These are phyloP conservation scores for Xylaria sp. DNA, from an alignment of 2,329 filamentous ascomycete genomes.

Conservation along the genomic window DNA sequence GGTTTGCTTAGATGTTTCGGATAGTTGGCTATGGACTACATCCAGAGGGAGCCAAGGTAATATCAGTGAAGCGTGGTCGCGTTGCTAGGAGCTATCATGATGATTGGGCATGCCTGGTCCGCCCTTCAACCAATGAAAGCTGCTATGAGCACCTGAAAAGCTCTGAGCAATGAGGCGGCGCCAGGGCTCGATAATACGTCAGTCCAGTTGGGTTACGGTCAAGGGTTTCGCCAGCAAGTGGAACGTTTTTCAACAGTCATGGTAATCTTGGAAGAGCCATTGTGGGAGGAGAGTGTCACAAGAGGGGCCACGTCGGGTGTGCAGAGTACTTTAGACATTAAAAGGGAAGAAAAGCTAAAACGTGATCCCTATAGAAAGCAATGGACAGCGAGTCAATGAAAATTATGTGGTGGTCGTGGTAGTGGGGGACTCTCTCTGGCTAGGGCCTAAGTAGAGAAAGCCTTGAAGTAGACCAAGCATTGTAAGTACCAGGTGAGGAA, in stretches of 20 bases:
- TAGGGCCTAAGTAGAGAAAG: slow-evolving; percentile 44
- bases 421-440: slow-evolving; percentile 43
- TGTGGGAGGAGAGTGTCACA: slow-evolving; percentile 47
- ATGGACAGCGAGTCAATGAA: slow-evolving; percentile 43
- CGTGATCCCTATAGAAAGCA: slow-evolving; percentile 43
- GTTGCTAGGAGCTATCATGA: slow-evolving; percentile 54
- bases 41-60: slow-evolving; percentile 45
- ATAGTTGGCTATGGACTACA: slow-evolving; percentile 38
- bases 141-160: slow-evolving; percentile 44
- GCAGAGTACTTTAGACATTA: slow-evolving; percentile 46
- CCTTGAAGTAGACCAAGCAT: slow-evolving; percentile 41
- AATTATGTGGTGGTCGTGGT: slow-evolving; percentile 41
- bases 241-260: slow-evolving; percentile 53
- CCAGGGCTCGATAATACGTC: slow-evolving; percentile 51
- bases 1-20: slow-evolving; percentile 43
- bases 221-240: slow-evolving; percentile 50
- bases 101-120: slow-evolving; percentile 55
- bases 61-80: slow-evolving; percentile 55
- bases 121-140: slow-evolving; percentile 55
- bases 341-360: slow-evolving; percentile 47
- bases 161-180: slow-evolving; percentile 47
- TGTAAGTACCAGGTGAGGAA: slow-evolving; percentile 39
- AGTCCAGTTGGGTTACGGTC: slow-evolving; percentile 52
- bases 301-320: slow-evolving; percentile 52
- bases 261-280: slow-evolving; percentile 50